phyloP scores from a whole-genome alignment of 2,329 filamentous ascomycete species.

The Penicillium sp. region DNA sequence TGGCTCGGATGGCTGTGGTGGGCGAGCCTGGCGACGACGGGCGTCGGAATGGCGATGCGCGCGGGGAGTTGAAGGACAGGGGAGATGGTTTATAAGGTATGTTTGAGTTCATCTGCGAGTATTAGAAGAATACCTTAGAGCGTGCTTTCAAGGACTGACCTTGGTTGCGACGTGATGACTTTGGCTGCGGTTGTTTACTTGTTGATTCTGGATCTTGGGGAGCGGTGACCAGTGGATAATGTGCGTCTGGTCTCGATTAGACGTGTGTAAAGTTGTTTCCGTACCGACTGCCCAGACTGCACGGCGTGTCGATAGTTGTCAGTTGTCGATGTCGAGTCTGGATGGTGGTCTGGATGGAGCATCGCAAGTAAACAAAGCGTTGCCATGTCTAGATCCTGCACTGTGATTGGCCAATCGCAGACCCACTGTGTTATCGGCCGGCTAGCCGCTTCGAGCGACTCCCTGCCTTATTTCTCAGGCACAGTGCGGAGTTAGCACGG shows the following conservation, averaged over 20 bases:
- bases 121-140: neutral
- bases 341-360: neutral
- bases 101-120: conserved; percentile 29
- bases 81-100: conserved; percentile 68
- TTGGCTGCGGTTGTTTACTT: neutral
- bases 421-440: neutral
- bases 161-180: neutral
- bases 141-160: neutral
- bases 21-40: conserved; percentile 61
- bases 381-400: neutral
- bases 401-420: conserved; percentile 1
- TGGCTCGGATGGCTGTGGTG: conserved; percentile 51
- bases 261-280: neutral
- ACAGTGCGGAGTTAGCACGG: no score
- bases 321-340: no score
- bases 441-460: neutral
- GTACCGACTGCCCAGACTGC: neutral
- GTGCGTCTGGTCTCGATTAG: neutral
- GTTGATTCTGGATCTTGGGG: neutral
- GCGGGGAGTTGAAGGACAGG: conserved; percentile 66
- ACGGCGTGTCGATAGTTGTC: neutral
- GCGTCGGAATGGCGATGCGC: conserved; percentile 66
- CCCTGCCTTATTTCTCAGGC: neutral
- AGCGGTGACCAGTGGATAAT: neutral
- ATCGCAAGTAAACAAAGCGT: conserved; percentile 8